Evolutionary conservation across 768 basidiomycete species (phyloP), one percentile per base, ranked within the genome.

Genomic region (Pleurotus citrinopileatus): DNA sequence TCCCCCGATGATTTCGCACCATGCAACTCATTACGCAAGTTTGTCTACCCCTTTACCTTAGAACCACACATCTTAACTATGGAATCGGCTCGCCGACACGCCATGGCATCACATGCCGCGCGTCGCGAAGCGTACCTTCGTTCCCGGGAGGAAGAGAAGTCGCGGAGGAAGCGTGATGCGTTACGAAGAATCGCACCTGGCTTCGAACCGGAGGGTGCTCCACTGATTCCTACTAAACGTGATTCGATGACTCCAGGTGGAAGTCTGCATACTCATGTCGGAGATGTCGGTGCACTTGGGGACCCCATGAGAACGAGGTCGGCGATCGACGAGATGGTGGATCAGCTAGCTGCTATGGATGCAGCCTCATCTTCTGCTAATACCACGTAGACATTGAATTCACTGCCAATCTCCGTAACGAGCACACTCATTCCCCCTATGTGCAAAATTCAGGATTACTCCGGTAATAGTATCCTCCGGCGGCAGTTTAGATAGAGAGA

Each of bases 1-100:
- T 7, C 7, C 32, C 32, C n/a, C n/a, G 7, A 15, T 15, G 7
- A 34, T 7, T 34, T 15, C 15, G 15, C 32, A 15, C 32, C 32
- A 34, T 7, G 7, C 7, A 34, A 34, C 32, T 34, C 7, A 25
- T 58, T 43, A 8, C 26, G 19, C 4, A 65, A 98, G 95, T 97
- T 98, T 62, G 96, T 91, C 38, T 98, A 98, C 63, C 95, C 96
- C 1, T 98, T 93, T 75, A 89, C 94, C 2, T 80, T 98, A 48
- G 96, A 98, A 63, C 81, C 86, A 0, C 94, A 96, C 65, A 76
- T 93, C 59, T 68, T 95, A 50, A 81, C 83, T 1, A 70, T 91
- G 36, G 90, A 90, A 63, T 83, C 88, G 0, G 78, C 90, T 0
- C 85, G 91, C 1, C 77, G 86, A 43, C 70, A 76, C 3, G 85